Evolutionary conservation across 2,329 filamentous ascomycete genomes (phyloP), one percentile per base, ranked within the genome.

Genomic region (Neocucurbitaria cava): DNA sequence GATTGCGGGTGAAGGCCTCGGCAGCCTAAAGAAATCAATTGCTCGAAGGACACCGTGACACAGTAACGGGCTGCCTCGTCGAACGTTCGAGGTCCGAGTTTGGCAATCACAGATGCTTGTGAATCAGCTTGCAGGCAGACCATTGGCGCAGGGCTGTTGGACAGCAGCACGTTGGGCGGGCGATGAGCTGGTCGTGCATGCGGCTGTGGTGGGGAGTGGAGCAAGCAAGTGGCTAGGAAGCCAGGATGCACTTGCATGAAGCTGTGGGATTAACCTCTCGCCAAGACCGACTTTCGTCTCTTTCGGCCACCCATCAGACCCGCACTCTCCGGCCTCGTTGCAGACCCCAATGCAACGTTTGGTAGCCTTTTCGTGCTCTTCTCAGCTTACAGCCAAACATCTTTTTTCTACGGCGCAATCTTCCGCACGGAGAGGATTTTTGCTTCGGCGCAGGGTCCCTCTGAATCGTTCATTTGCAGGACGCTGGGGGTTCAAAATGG

Each of bases 261-360:
- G 65, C 57, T 70, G 62, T 65, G 60, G 49, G 59, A 52, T 31
- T 59, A 51, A 64, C 66, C 66, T 62, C 49, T 33, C 28, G 61
- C 66, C 53, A 63, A 61, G 58, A 40, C 33, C 28, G 49, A 52
- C 42, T 39, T 43, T 50, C 55, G 31, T 53, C 48, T 48, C 46
- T 53, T 33, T 46, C 47, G 55, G 54, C 56, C 63, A 62, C 64
- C 56, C 56, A 49, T 60, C 45, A 52, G 56, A 46, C 48, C 66
- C 58, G 51, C 49, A 53, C 46, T 28, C 50, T 49, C 53, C 56
- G 60, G 56, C 53, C 40, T 65, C 51, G 41, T 50, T 41, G 49
- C 50, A 52, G 58, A 50, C 51, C 47, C 18, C 24, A 18, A 44
- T 10, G 15, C 41, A 40, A n/a, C 38, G 5, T 40, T 17, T 24